A percentile compares a stretch with the other conserved stretches of the same genome.
Conservation (phyloP, 1,284 basidiomycete genomes). For the Leccinum proliferum region DNA sequence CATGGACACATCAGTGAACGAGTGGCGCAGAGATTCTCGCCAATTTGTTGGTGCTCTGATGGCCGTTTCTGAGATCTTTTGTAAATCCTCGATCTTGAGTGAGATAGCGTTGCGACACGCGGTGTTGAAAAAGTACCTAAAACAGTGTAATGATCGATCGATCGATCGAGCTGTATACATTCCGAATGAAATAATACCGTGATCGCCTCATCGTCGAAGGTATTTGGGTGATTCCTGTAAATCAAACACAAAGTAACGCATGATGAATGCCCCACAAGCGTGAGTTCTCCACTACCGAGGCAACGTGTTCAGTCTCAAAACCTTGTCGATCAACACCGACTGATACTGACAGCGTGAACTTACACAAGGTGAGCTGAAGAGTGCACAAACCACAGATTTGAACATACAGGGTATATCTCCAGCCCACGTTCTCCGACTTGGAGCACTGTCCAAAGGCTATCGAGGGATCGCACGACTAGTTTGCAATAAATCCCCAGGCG, state of each 20-base stretch:
- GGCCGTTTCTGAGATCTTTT: constrained; percentile 25
- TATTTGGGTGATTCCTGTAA: constrained; percentile 59
- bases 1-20: constrained; percentile 40
- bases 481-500: constrained; percentile 46
- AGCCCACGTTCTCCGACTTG: constrained; percentile 48
- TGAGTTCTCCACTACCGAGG: constrained; percentile 37
- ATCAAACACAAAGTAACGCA: constrained; percentile 41
- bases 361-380: constrained; percentile 13
- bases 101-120: constrained; percentile 46
- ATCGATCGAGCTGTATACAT: not conserved
- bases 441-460: constrained; percentile 34
- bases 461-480: constrained; percentile 38
- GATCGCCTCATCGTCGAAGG: constrained; percentile 51
- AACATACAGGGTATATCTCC: constrained; percentile 54
- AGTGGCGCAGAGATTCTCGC: constrained; percentile 32
- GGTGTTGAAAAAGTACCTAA: constrained; percentile 39
- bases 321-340: not conserved
- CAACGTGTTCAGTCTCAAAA: constrained; percentile 3
- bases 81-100: constrained; percentile 42
- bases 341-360: constrained; percentile 35
- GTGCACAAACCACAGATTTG: not conserved
- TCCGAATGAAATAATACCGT: constrained; percentile 25
- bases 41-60: constrained; percentile 17
- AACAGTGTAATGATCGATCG: not conserved
- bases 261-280: constrained; percentile 39